Percentiles rank a stretch among this genome's conserved stretches.
Evolutionary conservation across 1,139 yeast genomes (phyloP).

Genomic region (Hyphopichia burtonii): DNA sequence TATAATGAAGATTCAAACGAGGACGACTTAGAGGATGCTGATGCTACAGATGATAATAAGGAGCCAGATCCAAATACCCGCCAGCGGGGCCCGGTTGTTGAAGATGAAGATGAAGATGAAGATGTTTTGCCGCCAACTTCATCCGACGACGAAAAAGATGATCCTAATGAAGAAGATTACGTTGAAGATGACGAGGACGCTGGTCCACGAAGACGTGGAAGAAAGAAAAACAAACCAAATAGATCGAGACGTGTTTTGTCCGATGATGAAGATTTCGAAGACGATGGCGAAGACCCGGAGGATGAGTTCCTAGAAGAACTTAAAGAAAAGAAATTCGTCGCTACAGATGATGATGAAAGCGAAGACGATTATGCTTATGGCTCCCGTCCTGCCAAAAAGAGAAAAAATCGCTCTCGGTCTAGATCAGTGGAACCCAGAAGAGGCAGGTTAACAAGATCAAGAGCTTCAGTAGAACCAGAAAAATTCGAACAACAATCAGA

Average conservation of each 20-base stretch:
- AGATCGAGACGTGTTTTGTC: conserved; percentile 16
- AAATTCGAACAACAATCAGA: conserved; percentile 25
- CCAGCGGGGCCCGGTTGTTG: too few relatives aligned
- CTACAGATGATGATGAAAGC: conserved; percentile 34
- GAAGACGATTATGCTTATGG: conserved; percentile 30
- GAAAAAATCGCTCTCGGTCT: conserved; percentile 25
- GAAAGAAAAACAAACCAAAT: conserved; percentile 13
- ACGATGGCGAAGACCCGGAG: conserved; percentile 29
- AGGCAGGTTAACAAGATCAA: conserved; percentile 16
- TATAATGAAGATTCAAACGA: conserved; percentile 15
- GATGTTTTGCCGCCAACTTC: conserved; percentile 3
- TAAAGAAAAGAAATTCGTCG: conserved; percentile 35
- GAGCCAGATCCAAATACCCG: too few relatives aligned
- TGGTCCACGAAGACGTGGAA: conserved; percentile 12
- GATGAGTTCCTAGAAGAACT: conserved; percentile 32
- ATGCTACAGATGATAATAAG: conserved; percentile 5
- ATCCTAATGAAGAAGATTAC: conserved; percentile 17
- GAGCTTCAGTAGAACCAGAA: conserved; percentile 15
- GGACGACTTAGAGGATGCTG: conserved; percentile 12
- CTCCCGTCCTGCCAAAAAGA: conserved; percentile 12
- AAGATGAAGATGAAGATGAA: conserved; percentile 6
- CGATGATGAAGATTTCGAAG: conserved; percentile 25
- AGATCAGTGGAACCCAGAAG: conserved; percentile 21
- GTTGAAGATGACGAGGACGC: conserved; percentile 33
- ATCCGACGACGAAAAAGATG: conserved; percentile 11